Evolutionary conservation across 2,329 filamentous ascomycete species (phyloP), one percentile per base, ranked within the genome.

Genomic region (Sclerotinia nivalis): DNA sequence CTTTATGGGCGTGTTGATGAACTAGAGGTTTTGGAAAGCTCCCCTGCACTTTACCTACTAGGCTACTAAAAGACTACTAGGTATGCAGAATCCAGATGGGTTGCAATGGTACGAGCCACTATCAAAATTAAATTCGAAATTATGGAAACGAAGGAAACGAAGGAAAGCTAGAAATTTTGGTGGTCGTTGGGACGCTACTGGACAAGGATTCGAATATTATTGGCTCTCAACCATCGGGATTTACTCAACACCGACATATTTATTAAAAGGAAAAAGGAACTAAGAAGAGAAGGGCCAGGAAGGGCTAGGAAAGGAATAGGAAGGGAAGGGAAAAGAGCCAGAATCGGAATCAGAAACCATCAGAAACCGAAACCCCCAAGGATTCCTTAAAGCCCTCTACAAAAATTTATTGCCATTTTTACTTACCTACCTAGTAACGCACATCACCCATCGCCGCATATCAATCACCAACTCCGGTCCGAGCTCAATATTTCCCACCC

Each of bases 201-300:
- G 2, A 4, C 31, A 49, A 37, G 60, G 45, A 50, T 64, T 13
- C 2, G 20, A 5, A 8, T n/a, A 15, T 20, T 10, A 55, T 69
- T 55, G 58, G 49, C 43, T 47, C 67, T 69, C 67, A 69, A 69
- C 67, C 67, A 64, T 64, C 56, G 49, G 58, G 18, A 52, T 13
- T 49, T 37, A 22, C 67, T 69, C 67, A 69, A 69, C 66, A 4
- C 58, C 49, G 58, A 62, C 55, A 59, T 59, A 25, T 43, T n/a
- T 4, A 28, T 18, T 1, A 13, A 34, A 25, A 18, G n/a, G 37
- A 20, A 40, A 58, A 59, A n/a, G 3, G 20, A 37, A n/a, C 0
- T 43, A 25, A n/a, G 56, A 12, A 1, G 37, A 12, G 13, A n/a
- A 50, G 45, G 18, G 45, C 22, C 8, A 49, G 18, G 45, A 49